Conservation (phyloP, 148 eudicot genomes). For the Vaccinium vitisidaea region DNA sequence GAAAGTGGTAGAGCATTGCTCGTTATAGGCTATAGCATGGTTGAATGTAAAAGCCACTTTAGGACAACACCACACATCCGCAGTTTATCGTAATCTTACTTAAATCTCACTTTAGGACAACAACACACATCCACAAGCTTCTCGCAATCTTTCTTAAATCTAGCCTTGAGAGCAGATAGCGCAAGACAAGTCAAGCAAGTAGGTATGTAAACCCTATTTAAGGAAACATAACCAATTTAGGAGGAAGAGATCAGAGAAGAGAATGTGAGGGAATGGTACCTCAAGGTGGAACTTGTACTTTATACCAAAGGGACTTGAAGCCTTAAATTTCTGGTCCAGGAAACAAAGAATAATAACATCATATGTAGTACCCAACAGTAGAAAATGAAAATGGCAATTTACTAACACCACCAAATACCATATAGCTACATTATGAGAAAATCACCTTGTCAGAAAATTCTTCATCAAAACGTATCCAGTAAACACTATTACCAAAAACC, state of each 20-base stretch:
- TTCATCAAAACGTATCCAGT: slow-evolving; percentile 88
- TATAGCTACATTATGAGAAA: not conserved
- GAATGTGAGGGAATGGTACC: slow-evolving; percentile 38
- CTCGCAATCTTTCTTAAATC: not conserved
- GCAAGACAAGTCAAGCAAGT: not conserved
- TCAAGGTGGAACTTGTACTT: slow-evolving; percentile 92
- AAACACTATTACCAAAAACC: slow-evolving; percentile 88
- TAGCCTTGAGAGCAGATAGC: not conserved
- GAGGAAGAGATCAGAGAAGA: not conserved
- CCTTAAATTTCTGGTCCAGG: slow-evolving; percentile 70
- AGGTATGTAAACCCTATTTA: not conserved
- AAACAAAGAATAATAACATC: not conserved
- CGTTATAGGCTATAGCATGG: not conserved
- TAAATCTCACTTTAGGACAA: not conserved
- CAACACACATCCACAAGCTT: not conserved
- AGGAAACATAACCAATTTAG: not conserved
- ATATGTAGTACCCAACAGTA: not conserved
- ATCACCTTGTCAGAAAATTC: slow-evolving; percentile 69
- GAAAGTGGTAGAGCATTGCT: not conserved
- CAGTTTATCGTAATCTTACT: not conserved
- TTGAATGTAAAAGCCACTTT: not conserved
- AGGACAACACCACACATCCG: slow-evolving; percentile 12
- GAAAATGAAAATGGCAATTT: not conserved
- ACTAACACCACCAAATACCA: not conserved
- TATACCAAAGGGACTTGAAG: slow-evolving; percentile 92